Evolutionary conservation across 257 asterid genomes (phyloP).

Genomic region (Thymus mandschuricus): DNA sequence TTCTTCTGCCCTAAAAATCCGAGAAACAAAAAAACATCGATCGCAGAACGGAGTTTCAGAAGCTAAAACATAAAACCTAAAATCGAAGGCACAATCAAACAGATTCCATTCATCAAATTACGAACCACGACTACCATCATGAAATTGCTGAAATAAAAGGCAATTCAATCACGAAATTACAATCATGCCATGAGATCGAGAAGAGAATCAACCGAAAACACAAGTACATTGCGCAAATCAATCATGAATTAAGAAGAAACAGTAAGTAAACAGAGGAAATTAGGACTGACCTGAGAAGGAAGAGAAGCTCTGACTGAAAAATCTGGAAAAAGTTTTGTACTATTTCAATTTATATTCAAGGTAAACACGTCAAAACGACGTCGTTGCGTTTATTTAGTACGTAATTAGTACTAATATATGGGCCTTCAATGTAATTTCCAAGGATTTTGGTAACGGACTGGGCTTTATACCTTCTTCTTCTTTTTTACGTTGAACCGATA

Average conservation of each 20-base stretch:
- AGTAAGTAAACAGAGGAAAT: neutral
- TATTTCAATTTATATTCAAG: neutral
- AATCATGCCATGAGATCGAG: conserved; percentile 19
- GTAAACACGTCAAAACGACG: neutral
- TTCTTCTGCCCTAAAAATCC: neutral
- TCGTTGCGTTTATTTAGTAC: neutral
- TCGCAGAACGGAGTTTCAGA: neutral
- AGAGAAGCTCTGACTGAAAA: conserved; percentile 14
- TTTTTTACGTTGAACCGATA: too few species aligned
- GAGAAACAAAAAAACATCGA: neutral
- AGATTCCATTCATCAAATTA: conserved; percentile 13
- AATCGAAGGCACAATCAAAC: conserved; percentile 2
- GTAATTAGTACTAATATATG: too few species aligned
- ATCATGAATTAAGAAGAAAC: neutral
- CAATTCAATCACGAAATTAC: neutral
- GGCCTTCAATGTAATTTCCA: too few species aligned
- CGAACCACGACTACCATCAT: neutral
- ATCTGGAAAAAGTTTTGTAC: neutral
- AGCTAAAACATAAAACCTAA: neutral
- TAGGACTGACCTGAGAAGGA: conserved; percentile 36
- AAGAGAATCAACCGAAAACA: neutral
- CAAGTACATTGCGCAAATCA: neutral
- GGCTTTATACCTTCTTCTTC: too few species aligned
- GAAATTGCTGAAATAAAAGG: conserved; percentile 16
- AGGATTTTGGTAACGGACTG: too few species aligned